phyloP scores from a whole-genome alignment of 2,329 filamentous ascomycete genomes.

The Fusarium coicis region DNA sequence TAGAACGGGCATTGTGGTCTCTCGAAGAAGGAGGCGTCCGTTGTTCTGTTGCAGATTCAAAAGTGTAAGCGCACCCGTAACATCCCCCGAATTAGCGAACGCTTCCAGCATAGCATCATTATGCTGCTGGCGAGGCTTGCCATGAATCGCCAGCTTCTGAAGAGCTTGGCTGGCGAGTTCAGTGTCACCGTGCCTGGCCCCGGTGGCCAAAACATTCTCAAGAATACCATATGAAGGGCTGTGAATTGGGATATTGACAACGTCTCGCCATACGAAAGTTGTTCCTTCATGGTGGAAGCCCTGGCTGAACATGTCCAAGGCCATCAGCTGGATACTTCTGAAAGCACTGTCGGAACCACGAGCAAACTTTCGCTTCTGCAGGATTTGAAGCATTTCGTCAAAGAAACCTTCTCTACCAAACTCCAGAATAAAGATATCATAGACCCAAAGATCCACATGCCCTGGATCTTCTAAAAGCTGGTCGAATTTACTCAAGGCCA shows the following conservation, averaged over 20 bases:
- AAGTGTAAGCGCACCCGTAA: slow-evolving; percentile 74
- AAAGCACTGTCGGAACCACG: slow-evolving; percentile 52
- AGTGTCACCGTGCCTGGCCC: slow-evolving; percentile 74
- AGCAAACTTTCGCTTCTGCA: slow-evolving; percentile 64
- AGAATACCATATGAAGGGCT: slow-evolving; percentile 69
- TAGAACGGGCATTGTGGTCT: slow-evolving; percentile 73
- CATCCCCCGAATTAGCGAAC: slow-evolving; percentile 69
- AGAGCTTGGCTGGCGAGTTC: slow-evolving; percentile 78
- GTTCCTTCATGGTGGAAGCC: slow-evolving; percentile 72
- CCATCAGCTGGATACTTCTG: slow-evolving; percentile 71
- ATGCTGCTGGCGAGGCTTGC: slow-evolving; percentile 72
- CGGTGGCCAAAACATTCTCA: slow-evolving; percentile 76
- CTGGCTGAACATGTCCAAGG: slow-evolving; percentile 80
- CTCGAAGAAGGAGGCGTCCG: slow-evolving; percentile 62
- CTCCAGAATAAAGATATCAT: slow-evolving; percentile 79
- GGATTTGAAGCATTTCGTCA: slow-evolving; percentile 78
- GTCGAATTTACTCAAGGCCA: slow-evolving; percentile 78
- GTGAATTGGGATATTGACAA: slow-evolving; percentile 60
- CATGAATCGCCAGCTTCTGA: slow-evolving; percentile 52
- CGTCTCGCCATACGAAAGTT: slow-evolving; percentile 75
- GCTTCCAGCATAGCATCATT: slow-evolving; percentile 83
- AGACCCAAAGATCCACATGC: slow-evolving; percentile 75
- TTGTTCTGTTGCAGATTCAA: slow-evolving; percentile 76
- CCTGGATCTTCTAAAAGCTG: slow-evolving; percentile 69
- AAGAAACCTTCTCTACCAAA: slow-evolving; percentile 78